These are phyloP conservation scores for Beauveria medogensis DNA, from an alignment of 2,329 filamentous ascomycete genomes.

Conservation along the genomic window DNA sequence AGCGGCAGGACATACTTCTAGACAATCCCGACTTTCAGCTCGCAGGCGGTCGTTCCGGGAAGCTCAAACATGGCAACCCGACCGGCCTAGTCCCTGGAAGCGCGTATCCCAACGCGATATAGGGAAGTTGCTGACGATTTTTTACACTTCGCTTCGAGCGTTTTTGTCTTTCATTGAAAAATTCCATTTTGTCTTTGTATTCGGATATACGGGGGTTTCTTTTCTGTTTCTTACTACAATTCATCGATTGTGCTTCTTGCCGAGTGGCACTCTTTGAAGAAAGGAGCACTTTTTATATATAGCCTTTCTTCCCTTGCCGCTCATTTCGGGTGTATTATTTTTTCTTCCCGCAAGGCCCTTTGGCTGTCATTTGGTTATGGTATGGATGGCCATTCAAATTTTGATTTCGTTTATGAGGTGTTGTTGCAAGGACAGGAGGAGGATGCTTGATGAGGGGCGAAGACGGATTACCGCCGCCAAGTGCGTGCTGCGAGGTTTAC, in stretches of 20 bases:
- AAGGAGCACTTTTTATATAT: slow-evolving; percentile 1
- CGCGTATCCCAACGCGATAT: slow-evolving; percentile 39
- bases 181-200: slow-evolving; percentile 1
- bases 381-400: neutral
- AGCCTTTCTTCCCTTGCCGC: neutral
- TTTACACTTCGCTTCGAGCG: neutral
- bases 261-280: neutral
- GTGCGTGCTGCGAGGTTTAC: neutral
- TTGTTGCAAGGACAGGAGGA: neutral
- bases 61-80: slow-evolving; percentile 17
- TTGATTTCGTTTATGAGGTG: neutral
- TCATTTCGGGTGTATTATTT: slow-evolving; percentile 5
- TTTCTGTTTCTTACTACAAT: neutral
- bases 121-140: neutral
- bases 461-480: neutral
- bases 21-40: slow-evolving; percentile 84
- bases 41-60: slow-evolving; percentile 35
- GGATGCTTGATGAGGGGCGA: neutral
- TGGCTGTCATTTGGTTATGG: neutral
- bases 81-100: slow-evolving; percentile 43
- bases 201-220: neutral
- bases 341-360: neutral
- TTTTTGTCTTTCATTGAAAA: slow-evolving; percentile 2
- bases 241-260: neutral
- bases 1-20: slow-evolving; percentile 65